Evolutionary conservation across 208 protist species (phyloP).

Genomic region (Leishmania amazonensis): DNA sequence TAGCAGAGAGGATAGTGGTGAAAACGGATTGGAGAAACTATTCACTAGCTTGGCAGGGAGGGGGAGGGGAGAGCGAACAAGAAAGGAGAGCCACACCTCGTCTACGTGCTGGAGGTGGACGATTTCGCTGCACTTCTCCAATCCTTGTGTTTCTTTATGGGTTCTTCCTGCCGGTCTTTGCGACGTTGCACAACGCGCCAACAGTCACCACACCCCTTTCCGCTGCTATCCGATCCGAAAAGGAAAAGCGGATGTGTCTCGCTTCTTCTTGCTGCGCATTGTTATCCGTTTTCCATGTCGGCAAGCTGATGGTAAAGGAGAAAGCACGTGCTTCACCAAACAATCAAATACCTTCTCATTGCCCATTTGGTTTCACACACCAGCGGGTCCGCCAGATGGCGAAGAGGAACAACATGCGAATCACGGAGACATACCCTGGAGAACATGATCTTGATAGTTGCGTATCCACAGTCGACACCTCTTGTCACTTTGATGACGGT

Average conservation of each 20-base stretch:
- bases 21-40: not conserved
- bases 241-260: not conserved
- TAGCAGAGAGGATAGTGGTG: not conserved
- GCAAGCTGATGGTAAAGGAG: not conserved
- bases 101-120: not conserved
- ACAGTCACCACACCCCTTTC: not conserved
- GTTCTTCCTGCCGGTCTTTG: not conserved
- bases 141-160: not conserved
- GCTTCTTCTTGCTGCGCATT: not conserved
- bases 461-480: not conserved
- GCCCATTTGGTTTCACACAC: not conserved
- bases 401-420: not conserved
- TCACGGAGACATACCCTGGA: not conserved
- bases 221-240: not conserved
- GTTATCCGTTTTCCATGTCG: not conserved
- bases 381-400: not conserved
- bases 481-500: not conserved
- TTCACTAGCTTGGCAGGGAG: not conserved
- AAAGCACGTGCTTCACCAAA: not conserved
- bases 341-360: not conserved
- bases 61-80: not conserved
- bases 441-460: not conserved
- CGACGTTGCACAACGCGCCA: not conserved
- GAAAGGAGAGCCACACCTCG: not conserved
- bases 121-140: not conserved